Percentiles rank a stretch among this genome's conserved stretches.
Conservation (phyloP, 2,329 filamentous ascomycete species). For the Hortaea sp. region DNA sequence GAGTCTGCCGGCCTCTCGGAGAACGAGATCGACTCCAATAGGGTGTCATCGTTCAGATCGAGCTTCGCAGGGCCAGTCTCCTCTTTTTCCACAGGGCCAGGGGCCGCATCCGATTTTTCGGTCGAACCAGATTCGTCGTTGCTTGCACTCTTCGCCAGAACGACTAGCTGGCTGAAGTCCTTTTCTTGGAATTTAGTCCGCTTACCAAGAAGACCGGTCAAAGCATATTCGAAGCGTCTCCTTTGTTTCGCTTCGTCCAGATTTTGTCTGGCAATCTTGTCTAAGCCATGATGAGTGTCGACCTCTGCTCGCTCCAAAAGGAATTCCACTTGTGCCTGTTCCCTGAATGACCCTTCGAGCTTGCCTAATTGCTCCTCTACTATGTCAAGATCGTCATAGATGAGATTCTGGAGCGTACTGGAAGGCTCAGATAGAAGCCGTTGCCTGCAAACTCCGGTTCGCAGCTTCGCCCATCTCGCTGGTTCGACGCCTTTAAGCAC, state of each 20-base stretch:
- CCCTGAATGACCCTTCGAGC: neutral
- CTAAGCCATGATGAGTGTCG: constrained; percentile 73
- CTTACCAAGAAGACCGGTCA: constrained; percentile 82
- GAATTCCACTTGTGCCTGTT: constrained; percentile 52
- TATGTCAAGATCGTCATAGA: constrained; percentile 50
- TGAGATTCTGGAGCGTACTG: constrained; percentile 47
- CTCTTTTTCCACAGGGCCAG: neutral
- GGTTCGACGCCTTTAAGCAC: constrained; percentile 35
- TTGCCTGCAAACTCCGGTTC: constrained; percentile 65
- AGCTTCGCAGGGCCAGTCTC: constrained; percentile 43
- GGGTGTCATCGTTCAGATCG: constrained; percentile 81
- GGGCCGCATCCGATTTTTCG: neutral
- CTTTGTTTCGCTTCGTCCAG: constrained; percentile 56
- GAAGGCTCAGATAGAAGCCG: constrained; percentile 55
- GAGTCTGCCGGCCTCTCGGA: constrained; percentile 39
- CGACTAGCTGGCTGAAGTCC: constrained; percentile 77
- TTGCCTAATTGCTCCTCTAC: constrained; percentile 32
- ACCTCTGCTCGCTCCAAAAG: constrained; percentile 74
- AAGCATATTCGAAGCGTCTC: constrained; percentile 66
- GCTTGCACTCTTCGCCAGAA: constrained; percentile 68
- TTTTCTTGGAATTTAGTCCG: constrained; percentile 71
- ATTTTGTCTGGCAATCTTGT: constrained; percentile 62
- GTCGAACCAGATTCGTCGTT: constrained; percentile 2
- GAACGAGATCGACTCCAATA: constrained; percentile 81
- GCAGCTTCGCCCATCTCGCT: constrained; percentile 55